A percentile compares a stretch with the other conserved stretches of the same genome.
These are phyloP conservation scores for Elongisporangium anandrum DNA, from an alignment of 352 stramenopile species.

Conservation along the genomic window DNA sequence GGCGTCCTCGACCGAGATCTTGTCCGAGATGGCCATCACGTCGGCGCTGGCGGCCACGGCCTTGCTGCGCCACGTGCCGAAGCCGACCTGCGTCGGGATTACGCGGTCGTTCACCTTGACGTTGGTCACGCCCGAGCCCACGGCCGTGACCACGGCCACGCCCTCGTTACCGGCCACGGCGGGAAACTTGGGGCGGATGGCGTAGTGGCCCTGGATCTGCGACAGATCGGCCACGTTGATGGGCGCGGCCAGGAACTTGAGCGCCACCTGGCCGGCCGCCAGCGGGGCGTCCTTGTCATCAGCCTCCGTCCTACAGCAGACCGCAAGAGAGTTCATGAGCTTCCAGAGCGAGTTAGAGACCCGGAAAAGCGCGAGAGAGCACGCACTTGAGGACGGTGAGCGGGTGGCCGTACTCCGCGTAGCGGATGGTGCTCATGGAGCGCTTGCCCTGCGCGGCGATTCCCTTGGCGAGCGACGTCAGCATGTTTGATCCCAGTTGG, in stretches of 20 bases:
- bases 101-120: slow-evolving; percentile 87
- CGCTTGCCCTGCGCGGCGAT: slow-evolving; percentile 34
- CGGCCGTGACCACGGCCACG: slow-evolving; percentile 79
- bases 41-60: slow-evolving; percentile 57
- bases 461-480: slow-evolving; percentile 59
- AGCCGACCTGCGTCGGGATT: slow-evolving; percentile 60
- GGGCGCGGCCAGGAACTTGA: slow-evolving; percentile 87
- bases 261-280: slow-evolving; percentile 57
- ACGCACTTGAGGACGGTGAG: slow-evolving; percentile 58
- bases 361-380: neutral
- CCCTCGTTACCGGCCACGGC: slow-evolving; percentile 84
- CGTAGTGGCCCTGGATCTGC: slow-evolving; percentile 85
- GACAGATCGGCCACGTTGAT: slow-evolving; percentile 88
- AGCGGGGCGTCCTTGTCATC: slow-evolving; percentile 58
- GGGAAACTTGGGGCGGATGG: slow-evolving; percentile 69
- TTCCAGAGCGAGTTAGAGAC: neutral
- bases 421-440: slow-evolving; percentile 74
- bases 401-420: slow-evolving; percentile 68
- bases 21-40: slow-evolving; percentile 71
- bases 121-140: slow-evolving; percentile 74
- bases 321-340: neutral
- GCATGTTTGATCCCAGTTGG: slow-evolving; percentile 25
- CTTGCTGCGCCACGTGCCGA: slow-evolving; percentile 78
- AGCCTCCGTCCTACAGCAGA: slow-evolving; percentile 42
- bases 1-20: slow-evolving; percentile 84